A percentile compares a stretch with the other conserved stretches of the same genome.
These are phyloP conservation scores for Hypoxylon sp. DNA, from an alignment of 2,329 filamentous ascomycete genomes.

Conservation along the genomic window DNA sequence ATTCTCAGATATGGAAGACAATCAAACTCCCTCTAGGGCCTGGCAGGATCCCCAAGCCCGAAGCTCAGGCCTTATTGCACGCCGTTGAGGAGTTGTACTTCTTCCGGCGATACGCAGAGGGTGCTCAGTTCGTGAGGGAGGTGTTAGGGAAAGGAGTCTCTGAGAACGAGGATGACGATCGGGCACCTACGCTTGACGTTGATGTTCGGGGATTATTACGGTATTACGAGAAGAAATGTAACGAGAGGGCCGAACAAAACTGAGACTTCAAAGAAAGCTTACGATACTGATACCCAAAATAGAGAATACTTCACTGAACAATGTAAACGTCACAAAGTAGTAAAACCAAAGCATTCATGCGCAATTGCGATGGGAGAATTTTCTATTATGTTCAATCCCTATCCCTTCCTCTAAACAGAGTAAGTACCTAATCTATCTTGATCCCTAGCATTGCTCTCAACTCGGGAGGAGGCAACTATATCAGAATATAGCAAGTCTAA, in stretches of 20 bases:
- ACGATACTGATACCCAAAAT: background rate
- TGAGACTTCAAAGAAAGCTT: background rate
- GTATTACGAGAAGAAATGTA: constrained; percentile 62
- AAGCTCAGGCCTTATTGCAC: constrained; percentile 66
- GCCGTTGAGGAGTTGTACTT: constrained; percentile 73
- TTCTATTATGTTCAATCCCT: constrained; percentile 31
- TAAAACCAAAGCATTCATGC: background rate
- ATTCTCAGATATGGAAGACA: constrained; percentile 60
- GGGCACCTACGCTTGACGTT: constrained; percentile 57
- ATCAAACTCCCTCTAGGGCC: constrained; percentile 60
- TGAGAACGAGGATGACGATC: constrained; percentile 41
- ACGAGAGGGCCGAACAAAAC: constrained; percentile 47
- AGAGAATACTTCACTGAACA: background rate
- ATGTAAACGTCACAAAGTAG: background rate
- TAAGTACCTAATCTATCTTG: constrained; percentile 22
- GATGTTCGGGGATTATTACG: constrained; percentile 60
- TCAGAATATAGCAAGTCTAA: constrained; percentile 32
- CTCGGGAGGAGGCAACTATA: constrained; percentile 6
- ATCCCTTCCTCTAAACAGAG: constrained; percentile 21
- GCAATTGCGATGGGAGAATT: constrained; percentile 21
- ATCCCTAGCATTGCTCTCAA: constrained; percentile 17
- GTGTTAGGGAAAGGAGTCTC: constrained; percentile 52
- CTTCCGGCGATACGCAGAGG: constrained; percentile 63
- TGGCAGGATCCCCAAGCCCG: constrained; percentile 59
- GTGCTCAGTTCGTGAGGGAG: constrained; percentile 58